phyloP scores from a whole-genome alignment of 169 alveolate genomes.

The Plasmodium reichenowi region DNA sequence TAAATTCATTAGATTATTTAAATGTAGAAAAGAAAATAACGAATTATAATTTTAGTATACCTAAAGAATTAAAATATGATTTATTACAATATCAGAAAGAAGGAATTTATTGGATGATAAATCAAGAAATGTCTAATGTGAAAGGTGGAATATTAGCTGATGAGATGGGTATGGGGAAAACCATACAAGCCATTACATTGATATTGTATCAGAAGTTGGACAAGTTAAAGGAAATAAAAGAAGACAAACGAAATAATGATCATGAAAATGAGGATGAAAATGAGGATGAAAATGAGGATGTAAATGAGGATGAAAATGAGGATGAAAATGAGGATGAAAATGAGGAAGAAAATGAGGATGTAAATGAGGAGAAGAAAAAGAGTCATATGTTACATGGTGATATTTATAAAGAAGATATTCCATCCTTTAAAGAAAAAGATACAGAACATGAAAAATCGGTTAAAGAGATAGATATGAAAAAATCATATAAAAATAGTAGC shows the following conservation, averaged over 20 bases:
- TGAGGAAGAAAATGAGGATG: background rate
- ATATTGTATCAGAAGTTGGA: constrained; percentile 77
- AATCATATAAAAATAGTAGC: too few relatives aligned
- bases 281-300: background rate
- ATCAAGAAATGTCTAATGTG: constrained; percentile 83
- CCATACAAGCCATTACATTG: constrained; percentile 82
- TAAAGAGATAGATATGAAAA: too few relatives aligned
- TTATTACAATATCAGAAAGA: constrained; percentile 79
- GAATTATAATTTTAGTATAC: constrained; percentile 65
- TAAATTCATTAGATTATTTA: constrained; percentile 4
- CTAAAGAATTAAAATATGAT: constrained; percentile 72
- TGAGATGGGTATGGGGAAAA: constrained; percentile 92
- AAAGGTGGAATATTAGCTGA: constrained; percentile 89
- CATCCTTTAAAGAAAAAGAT: too few relatives aligned
- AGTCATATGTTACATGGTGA: too few relatives aligned
- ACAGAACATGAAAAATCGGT: too few relatives aligned
- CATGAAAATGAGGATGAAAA: too few relatives aligned
- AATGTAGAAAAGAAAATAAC: constrained; percentile 46
- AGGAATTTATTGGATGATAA: constrained; percentile 88
- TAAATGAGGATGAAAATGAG: background rate
- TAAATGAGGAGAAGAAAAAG: too few relatives aligned
- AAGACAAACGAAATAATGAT: background rate
- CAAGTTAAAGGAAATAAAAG: background rate
- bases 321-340: too few relatives aligned
- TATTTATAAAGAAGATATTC: too few relatives aligned